A percentile compares a stretch with the other conserved stretches of the same genome.
Conservation (phyloP, 352 stramenopile species). For the Phytophthora capsici region DNA sequence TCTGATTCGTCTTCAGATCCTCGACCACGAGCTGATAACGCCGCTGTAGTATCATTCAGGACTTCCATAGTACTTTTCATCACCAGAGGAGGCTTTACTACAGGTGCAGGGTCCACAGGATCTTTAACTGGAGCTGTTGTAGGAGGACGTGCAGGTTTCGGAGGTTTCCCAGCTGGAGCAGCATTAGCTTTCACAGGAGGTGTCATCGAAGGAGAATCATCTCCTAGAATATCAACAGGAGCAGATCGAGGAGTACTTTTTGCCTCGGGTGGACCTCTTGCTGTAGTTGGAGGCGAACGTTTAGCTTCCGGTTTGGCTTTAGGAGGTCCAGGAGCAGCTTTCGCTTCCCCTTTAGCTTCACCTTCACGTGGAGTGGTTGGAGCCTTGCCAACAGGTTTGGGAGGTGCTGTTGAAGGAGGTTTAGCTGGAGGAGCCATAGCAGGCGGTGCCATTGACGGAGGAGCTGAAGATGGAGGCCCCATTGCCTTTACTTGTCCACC, state of each 20-base stretch:
- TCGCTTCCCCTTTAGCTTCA: constrained; percentile 30
- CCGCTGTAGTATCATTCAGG: constrained; percentile 64
- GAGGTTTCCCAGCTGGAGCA: constrained; percentile 26
- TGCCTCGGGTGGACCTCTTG: constrained; percentile 27
- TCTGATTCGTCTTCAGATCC: constrained; percentile 31
- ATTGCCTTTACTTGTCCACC: constrained; percentile 33
- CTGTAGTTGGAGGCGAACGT: constrained; percentile 25
- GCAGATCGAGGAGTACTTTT: constrained; percentile 36
- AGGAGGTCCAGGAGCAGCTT: constrained; percentile 11
- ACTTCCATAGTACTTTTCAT: constrained; percentile 80
- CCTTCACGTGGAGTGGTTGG: constrained; percentile 13
- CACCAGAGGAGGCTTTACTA: constrained; percentile 34
- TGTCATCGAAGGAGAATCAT: constrained; percentile 22
- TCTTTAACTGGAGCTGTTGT: constrained; percentile 20
- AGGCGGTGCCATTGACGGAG: constrained; percentile 1
- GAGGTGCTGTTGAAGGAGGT: constrained; percentile 17
- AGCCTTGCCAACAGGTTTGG: constrained; percentile 32
- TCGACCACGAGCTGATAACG: constrained; percentile 40
- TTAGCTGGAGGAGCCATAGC: constrained; percentile 26
- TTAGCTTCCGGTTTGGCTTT: constrained; percentile 41
- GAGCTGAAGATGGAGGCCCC: constrained; percentile 21
- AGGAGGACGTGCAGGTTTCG: constrained; percentile 17
- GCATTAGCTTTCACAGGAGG: constrained; percentile 3
- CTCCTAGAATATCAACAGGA: constrained; percentile 55
- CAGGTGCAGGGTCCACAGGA: constrained; percentile 26